These are phyloP conservation scores for Petasospora fabianii DNA, from an alignment of 1,139 yeast species.

Conservation along the genomic window DNA sequence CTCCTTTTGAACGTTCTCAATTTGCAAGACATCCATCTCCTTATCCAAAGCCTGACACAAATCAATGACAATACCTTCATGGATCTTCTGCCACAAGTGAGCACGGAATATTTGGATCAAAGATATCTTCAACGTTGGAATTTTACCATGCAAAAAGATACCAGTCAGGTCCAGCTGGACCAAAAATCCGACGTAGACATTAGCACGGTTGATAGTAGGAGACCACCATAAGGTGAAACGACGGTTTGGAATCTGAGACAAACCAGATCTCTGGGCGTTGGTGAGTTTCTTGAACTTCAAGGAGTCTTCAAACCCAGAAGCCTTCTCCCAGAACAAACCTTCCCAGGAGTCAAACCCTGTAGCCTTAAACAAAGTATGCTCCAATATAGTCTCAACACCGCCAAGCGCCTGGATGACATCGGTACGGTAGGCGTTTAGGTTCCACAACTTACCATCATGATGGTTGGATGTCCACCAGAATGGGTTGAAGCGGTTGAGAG, in stretches of 20 bases:
- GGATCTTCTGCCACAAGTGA: conserved; percentile 98
- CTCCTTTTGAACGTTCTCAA: conserved; percentile 85
- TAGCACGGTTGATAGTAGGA: conserved; percentile 96
- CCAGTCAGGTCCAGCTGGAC: conserved; percentile 97
- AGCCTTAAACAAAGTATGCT: conserved; percentile 91
- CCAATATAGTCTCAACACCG: conserved; percentile 93
- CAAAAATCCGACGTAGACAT: conserved; percentile 94
- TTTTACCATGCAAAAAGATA: conserved; percentile 94
- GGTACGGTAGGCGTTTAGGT: conserved; percentile 84
- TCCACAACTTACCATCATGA: conserved; percentile 97
- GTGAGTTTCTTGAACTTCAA: conserved; percentile 92
- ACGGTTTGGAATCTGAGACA: conserved; percentile 96
- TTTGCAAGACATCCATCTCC: conserved; percentile 77
- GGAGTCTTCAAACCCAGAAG: conserved; percentile 95
- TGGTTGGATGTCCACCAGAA: conserved; percentile 96
- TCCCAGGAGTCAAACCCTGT: conserved; percentile 99
- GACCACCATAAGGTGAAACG: conserved; percentile 99
- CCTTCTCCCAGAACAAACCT: conserved; percentile 97
- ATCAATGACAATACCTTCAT: conserved; percentile 92
- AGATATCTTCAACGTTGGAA: conserved; percentile 94
- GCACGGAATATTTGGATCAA: conserved; percentile 95
- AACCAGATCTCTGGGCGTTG: conserved; percentile 95
- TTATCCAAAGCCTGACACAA: conserved; percentile 88
- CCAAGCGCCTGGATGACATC: conserved; percentile 97
- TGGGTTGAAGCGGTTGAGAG: conserved; percentile 71